A percentile compares a stretch with the other conserved stretches of the same genome.
phyloP scores from a whole-genome alignment of 352 stramenopile species.

The Globisporangium camurandrum region DNA sequence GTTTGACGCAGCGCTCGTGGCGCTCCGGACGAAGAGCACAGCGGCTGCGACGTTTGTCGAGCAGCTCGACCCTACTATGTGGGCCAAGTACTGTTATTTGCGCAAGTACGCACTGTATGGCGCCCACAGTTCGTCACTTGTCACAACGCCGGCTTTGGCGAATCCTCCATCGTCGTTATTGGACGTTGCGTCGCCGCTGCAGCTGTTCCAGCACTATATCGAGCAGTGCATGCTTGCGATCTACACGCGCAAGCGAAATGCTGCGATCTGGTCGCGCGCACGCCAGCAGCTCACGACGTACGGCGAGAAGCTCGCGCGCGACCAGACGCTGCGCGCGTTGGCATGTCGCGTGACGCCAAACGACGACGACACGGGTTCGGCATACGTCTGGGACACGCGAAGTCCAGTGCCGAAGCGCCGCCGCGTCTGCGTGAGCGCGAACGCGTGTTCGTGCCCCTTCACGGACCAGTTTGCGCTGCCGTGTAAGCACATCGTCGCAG shows the following conservation, averaged over 20 bases:
- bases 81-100: conserved; percentile 34
- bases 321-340: conserved; percentile 21
- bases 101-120: conserved; percentile 31
- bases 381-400: conserved; percentile 37
- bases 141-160: too few species aligned
- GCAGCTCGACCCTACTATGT: conserved; percentile 18
- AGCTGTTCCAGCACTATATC: conserved; percentile 34
- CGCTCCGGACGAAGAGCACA: conserved; percentile 15
- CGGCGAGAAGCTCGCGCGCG: conserved; percentile 20
- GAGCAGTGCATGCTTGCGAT: conserved; percentile 31
- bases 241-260: conserved; percentile 25
- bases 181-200: conserved; percentile 22
- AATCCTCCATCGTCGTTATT: conserved; percentile 7
- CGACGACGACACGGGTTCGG: conserved; percentile 30
- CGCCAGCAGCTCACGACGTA: conserved; percentile 28
- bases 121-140: conserved; percentile 26
- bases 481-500: conserved; percentile 35
- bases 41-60: conserved; percentile 18
- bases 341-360: conserved; percentile 33
- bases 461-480: conserved; percentile 30
- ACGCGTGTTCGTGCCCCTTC: conserved; percentile 31
- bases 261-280: conserved; percentile 15
- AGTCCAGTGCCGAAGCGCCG: conserved; percentile 28
- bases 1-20: conserved; percentile 21
- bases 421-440: conserved; percentile 29